Evolutionary conservation across 345 rosid species (phyloP).

Genomic region (Raphanus raphanistrum): DNA sequence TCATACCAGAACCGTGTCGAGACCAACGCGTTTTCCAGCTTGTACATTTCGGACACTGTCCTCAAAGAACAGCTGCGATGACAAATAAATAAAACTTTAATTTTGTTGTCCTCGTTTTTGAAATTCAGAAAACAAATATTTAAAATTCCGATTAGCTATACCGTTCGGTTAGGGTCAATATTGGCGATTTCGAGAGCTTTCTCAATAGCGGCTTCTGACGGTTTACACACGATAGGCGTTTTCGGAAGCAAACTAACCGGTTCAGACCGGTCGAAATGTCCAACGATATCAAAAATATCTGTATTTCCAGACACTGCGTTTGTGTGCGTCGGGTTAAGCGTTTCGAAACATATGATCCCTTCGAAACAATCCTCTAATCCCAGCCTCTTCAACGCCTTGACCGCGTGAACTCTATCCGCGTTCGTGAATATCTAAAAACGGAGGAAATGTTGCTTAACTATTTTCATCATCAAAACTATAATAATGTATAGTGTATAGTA

Average conservation of each 20-base stretch:
- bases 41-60: slow-evolving; percentile 85
- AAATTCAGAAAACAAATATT: not conserved
- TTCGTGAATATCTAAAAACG: slow-evolving; percentile 76
- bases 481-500: not conserved
- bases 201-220: slow-evolving; percentile 66
- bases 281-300: slow-evolving; percentile 65
- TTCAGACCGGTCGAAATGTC: slow-evolving; percentile 48
- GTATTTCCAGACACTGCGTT: slow-evolving; percentile 42
- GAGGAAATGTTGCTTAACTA: not conserved
- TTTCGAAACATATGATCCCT: slow-evolving; percentile 94
- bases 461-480: not conserved
- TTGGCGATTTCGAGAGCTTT: slow-evolving; percentile 69
- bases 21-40: slow-evolving; percentile 83
- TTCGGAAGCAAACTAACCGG: slow-evolving; percentile 52
- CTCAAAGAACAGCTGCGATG: slow-evolving; percentile 75
- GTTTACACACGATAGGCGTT: slow-evolving; percentile 81
- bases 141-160: slow-evolving; percentile 36
- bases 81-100: not conserved
- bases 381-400: slow-evolving; percentile 62
- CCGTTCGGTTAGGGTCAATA: slow-evolving; percentile 73
- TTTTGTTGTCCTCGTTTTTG: not conserved
- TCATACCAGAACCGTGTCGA: slow-evolving; percentile 73
- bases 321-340: slow-evolving; percentile 63
- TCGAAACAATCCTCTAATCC: slow-evolving; percentile 91
- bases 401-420: slow-evolving; percentile 79